Evolutionary conservation across 805 yeast genomes (phyloP), one percentile per base, ranked within the genome.

Genomic region (Metschnikowia shivogae): DNA sequence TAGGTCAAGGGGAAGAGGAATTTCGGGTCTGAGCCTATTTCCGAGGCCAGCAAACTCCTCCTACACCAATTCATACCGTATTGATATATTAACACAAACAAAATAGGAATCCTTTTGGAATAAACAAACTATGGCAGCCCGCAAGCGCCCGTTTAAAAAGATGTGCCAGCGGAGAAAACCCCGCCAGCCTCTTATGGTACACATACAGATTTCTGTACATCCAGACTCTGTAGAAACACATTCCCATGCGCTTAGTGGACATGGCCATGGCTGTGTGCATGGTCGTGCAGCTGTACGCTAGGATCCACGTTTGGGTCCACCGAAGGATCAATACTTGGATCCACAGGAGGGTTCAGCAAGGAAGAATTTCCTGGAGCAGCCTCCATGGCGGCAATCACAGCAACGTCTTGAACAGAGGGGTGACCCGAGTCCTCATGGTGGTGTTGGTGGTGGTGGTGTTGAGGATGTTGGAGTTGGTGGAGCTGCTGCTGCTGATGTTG

Each of bases 281-380:
- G 70, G 55, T 67, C 72, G 47, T 67, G 72, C 27, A 65, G 72
- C 52, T 64, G 73, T 38, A 68, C 73, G 46, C 67, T 66, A 4
- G 73, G 72, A 52, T 68, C 74, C 34, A 70, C 73, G 48, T 68
- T 70, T 8, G 74, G 73, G 50, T 70, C 76, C 45, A 70, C 68
- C 40, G 65, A 63, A n/a, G 74, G 67, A 31, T 54, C 58, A 36
- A 54, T 54, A 40, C 56, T 50, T 20, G 58, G 58, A 51, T 70
- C 75, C 33, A 69, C 73, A 8, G 61, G 64, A 2, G 66, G 57
- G 50, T 54, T 55, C 53, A 36, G 62, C 67, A 54, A 43, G 10
- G 50, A 45, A 4, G 58, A 35, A 61, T 61, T 26, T 46, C 60
- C 60, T 13, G 67, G 67, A 9, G 67, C 60, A 19, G 64, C 66